Evolutionary conservation across 768 basidiomycete species (phyloP).

Genomic region (Leccinum olivaceopallidum): DNA sequence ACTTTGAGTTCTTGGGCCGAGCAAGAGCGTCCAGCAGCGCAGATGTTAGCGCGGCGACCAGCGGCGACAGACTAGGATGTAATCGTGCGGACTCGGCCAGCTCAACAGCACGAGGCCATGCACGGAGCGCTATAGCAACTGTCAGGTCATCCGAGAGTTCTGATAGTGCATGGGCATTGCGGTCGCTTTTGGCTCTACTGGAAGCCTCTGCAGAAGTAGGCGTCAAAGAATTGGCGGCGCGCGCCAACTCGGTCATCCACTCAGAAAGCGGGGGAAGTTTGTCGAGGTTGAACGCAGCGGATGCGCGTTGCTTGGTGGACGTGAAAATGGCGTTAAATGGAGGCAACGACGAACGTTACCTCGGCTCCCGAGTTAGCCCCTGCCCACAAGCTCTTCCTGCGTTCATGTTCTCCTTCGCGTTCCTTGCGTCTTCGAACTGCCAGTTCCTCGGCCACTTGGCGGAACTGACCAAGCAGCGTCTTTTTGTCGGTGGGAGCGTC

Average conservation of each 20-base stretch:
- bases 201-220: slow-evolving; percentile 37
- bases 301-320: slow-evolving; percentile 30
- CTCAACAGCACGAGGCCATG: slow-evolving; percentile 86
- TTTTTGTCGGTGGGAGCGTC: slow-evolving; percentile 85
- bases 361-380: slow-evolving; percentile 42
- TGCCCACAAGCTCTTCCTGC: slow-evolving; percentile 76
- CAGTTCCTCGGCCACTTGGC: slow-evolving; percentile 91
- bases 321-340: neutral
- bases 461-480: slow-evolving; percentile 77
- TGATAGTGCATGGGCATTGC: slow-evolving; percentile 82
- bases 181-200: slow-evolving; percentile 74
- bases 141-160: slow-evolving; percentile 92
- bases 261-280: slow-evolving; percentile 65
- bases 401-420: slow-evolving; percentile 89
- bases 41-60: slow-evolving; percentile 67
- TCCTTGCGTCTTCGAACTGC: slow-evolving; percentile 88
- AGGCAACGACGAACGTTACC: slow-evolving; percentile 30
- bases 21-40: slow-evolving; percentile 76
- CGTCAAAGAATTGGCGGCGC: slow-evolving; percentile 44
- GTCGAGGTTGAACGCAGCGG: slow-evolving; percentile 35
- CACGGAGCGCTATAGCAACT: slow-evolving; percentile 84
- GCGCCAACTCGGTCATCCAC: slow-evolving; percentile 72
- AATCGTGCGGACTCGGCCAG: slow-evolving; percentile 82
- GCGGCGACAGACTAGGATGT: slow-evolving; percentile 60
- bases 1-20: slow-evolving; percentile 74